These are phyloP conservation scores for Blastobotrys attinorum DNA, from an alignment of 805 yeast species.

Conservation along the genomic window DNA sequence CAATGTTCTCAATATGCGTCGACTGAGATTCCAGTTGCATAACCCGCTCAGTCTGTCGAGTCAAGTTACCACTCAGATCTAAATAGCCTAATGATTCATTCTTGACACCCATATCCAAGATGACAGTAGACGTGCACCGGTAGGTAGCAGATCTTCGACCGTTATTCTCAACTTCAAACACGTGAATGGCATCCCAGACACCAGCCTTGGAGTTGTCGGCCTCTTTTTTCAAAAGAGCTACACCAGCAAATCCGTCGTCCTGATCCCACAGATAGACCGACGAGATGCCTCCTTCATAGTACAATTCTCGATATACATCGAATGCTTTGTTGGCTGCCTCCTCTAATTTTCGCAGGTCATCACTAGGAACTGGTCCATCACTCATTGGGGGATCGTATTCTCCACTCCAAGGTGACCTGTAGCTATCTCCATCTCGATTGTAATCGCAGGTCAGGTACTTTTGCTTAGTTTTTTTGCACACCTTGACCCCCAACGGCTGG, in stretches of 20 bases:
- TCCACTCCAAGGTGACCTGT: conserved; percentile 87
- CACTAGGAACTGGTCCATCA: conserved; percentile 72
- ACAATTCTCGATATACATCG: conserved; percentile 85
- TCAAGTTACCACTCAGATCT: conserved; percentile 70
- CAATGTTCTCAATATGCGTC: conserved; percentile 80
- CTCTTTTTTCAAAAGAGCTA: conserved; percentile 72
- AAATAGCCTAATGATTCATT: conserved; percentile 32
- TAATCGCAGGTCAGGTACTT: conserved; percentile 83
- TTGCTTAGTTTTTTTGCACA: conserved; percentile 51
- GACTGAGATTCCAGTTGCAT: conserved; percentile 37
- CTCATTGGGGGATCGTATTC: conserved; percentile 46
- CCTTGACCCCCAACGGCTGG: conserved; percentile 56
- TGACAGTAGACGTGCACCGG: conserved; percentile 79
- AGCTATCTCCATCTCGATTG: conserved; percentile 89
- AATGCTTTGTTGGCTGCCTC: conserved; percentile 79
- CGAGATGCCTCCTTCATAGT: conserved; percentile 90
- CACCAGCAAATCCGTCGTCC: conserved; percentile 84
- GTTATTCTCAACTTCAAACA: conserved; percentile 56
- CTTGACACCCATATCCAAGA: conserved; percentile 48
- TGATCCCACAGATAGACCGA: conserved; percentile 90
- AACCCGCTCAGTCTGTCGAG: conserved; percentile 64
- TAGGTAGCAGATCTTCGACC: conserved; percentile 41
- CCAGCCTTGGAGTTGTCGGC: conserved; percentile 36
- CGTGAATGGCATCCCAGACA: conserved; percentile 91
- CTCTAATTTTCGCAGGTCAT: conserved; percentile 63